Evolutionary conservation across 2,329 filamentous ascomycete genomes (phyloP), one percentile per base, ranked within the genome.

Genomic region (Mariannaea sp.): DNA sequence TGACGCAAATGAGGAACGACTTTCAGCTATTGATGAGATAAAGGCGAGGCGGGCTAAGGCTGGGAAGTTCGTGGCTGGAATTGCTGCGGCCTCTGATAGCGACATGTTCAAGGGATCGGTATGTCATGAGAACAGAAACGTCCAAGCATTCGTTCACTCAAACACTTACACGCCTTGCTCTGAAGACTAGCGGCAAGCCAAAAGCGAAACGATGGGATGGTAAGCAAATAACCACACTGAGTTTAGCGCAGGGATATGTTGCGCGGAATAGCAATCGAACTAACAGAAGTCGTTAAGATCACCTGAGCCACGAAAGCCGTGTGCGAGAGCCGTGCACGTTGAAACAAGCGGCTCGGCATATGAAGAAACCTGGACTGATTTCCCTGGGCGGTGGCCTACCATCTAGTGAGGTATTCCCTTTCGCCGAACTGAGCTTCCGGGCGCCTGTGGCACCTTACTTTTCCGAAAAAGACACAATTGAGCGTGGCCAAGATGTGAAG

Each of bases 301-400:
- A 83, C 52, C 72, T 92, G 40, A 88, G 78, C 22, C 61, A 74
- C 7, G 89, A 93, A 69, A 83, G 82, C 57, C 77, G 79, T 53
- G 70, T 80, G 16, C 77, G 84, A 45, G 72, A 83, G 71, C 86
- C 80, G 27, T 90, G 83, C 59, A 87, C 86, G n/a, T 77, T 97
- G 56, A 97, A 97, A 73, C 80, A 82, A 56, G 92, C 92, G 5
- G 92, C 92, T 38, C 83, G 82, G 50, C 88, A 86, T 69, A 82
- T 97, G 47, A 88, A 88, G 68, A 90, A 81, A 32, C 90, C 92
- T 1, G 92, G 89, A 13, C 75, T 97, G 54, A 94, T 99, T 68
- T 96, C 92, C 1, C 85, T 99, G 2, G 94, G 94, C 49, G 94
- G 94, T 45, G 94, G 94, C 3, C 52, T 99, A 16, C 94, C 94